These are phyloP conservation scores for Backusella luteola DNA, from an alignment of 192 early-diverging fungal species.

Conservation along the genomic window DNA sequence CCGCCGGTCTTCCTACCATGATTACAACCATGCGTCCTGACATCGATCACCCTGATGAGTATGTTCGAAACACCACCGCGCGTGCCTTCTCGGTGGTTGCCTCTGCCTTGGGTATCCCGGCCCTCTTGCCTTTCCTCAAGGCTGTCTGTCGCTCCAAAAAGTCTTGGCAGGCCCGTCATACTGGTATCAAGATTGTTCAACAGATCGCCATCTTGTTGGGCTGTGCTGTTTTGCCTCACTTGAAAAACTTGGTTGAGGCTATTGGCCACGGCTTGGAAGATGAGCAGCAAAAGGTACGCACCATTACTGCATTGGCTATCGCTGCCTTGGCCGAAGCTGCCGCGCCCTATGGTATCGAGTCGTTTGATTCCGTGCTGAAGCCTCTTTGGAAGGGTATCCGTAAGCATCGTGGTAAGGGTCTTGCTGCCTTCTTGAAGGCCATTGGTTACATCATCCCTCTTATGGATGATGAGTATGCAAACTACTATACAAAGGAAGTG, in stretches of 20 bases:
- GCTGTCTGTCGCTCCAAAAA: conserved; percentile 95
- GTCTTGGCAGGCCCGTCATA: conserved; percentile 98
- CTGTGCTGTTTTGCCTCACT: conserved; percentile 92
- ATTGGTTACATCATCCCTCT: conserved; percentile 98
- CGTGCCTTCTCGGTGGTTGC: conserved; percentile 97
- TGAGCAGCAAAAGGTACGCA: conserved; percentile 96
- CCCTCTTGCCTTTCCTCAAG: conserved; percentile 91
- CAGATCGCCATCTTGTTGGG: conserved; percentile 96
- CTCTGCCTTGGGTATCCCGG: conserved; percentile 92
- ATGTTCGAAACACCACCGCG: conserved; percentile 97
- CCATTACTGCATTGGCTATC: conserved; percentile 92
- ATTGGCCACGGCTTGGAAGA: conserved; percentile 91
- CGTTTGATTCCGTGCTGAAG: conserved; percentile 87
- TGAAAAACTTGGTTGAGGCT: conserved; percentile 88
- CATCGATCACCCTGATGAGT: conserved; percentile 97
- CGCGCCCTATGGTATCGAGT: conserved; percentile 98
- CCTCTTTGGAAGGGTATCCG: conserved; percentile 93
- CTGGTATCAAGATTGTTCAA: conserved; percentile 96
- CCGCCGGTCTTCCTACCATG: conserved; percentile 97
- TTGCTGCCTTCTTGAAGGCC: conserved; percentile 98
- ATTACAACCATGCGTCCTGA: conserved; percentile 99
- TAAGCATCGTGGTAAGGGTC: conserved; percentile 92
- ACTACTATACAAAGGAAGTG: conserved; percentile 91
- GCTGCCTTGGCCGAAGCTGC: conserved; percentile 96
- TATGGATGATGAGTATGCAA: conserved; percentile 95